Conservation (phyloP, 176 grass and related monocot genomes). For the Olyra latifolia region DNA sequence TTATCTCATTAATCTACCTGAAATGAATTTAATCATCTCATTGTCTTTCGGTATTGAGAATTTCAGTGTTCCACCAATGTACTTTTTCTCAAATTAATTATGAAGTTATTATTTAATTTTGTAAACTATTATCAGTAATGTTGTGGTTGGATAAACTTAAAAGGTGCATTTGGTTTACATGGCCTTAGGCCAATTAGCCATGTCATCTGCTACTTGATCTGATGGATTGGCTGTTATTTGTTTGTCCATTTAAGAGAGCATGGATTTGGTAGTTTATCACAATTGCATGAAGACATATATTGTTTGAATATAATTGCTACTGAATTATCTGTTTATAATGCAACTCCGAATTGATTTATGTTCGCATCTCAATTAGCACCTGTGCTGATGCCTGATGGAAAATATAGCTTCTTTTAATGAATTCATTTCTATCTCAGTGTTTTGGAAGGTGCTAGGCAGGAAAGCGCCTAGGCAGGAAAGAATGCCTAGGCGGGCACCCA, state of each 20-base stretch:
- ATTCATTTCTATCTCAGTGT: neutral
- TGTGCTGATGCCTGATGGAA: neutral
- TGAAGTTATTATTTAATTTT: neutral
- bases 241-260: neutral
- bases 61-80: neutral
- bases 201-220: neutral
- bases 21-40: neutral
- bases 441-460: too few relatives aligned
- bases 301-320: constrained; percentile 3
- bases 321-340: neutral
- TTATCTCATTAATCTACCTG: neutral
- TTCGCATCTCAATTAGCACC: neutral
- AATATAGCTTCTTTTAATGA: neutral
- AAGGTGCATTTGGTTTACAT: neutral
- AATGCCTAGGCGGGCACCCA: too few relatives aligned
- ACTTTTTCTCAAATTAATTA: neutral
- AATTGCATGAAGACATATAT: neutral
- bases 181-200: neutral
- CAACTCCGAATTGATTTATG: neutral
- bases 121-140: neutral
- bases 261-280: neutral
- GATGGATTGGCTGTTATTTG: neutral
- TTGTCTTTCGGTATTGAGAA: neutral
- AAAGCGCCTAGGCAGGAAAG: too few relatives aligned
- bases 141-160: neutral